Evolutionary conservation across 805 yeast species (phyloP), one percentile per base, ranked within the genome.

Genomic region (Metschnikowia arizonensis): DNA sequence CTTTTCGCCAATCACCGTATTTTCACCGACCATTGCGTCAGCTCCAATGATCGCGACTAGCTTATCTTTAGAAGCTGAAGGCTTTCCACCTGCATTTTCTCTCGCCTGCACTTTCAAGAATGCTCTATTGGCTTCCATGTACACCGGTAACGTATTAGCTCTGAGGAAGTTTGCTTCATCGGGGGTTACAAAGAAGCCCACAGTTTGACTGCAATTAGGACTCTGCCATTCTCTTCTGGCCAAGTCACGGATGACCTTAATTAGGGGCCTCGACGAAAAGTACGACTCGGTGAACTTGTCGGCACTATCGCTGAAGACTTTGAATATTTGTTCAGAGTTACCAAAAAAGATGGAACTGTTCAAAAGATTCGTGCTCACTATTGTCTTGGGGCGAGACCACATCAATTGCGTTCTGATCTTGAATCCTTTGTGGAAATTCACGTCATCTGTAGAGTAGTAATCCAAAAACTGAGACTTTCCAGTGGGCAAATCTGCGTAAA

Each of bases 171-270:
- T 69, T 10, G 85, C 79, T 48, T 81, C 78, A 24, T 76, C 70
- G 3, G 97, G 96, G 23, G 90, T 61, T 19, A 82, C 75, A 50
- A 84, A 77, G 55, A 91, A 70, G 3, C 85, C 85, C 14, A 93
- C 77, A 0, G 82, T 77, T 45, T 82, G 87, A 50, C 73, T 72
- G 8, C 64, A 60, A 5, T 59, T 56, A 0, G 84, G 72, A 60
- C 89, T 96, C 56, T 77, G 78, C 99, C 99, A 93, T 1, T 96
- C 83, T 51, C 95, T 79, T 64, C 98, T 79, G 3, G 95, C 95
- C 47, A 91, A 66, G 58, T 89, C 96, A 58, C 98, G 79, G 33
- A 89, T 77, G 19, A 90, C 73, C 58, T 85, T 85, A 18, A 77
- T 76, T 30, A 82, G 66, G 4, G 88, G 74, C 52, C 80, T 74